These are phyloP conservation scores for Diaporthe ampelina DNA, from an alignment of 2,329 filamentous ascomycete genomes.

Conservation along the genomic window DNA sequence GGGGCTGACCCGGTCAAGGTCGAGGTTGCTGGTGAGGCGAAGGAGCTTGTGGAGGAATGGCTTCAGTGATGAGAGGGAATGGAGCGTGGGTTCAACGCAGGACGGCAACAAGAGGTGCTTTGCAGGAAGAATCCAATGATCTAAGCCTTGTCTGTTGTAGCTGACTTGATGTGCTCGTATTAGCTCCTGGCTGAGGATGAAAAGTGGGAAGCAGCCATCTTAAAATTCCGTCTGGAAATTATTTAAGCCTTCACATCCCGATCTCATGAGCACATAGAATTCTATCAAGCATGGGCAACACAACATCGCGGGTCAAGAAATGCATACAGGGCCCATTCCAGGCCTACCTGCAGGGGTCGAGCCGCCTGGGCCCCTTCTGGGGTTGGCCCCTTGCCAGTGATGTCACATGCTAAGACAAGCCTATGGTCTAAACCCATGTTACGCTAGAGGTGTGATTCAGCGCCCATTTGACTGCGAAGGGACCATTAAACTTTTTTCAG, in stretches of 20 bases:
- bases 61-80: slow-evolving; percentile 23
- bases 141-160: too few relatives aligned
- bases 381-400: slow-evolving; percentile 32
- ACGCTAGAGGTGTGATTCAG: neutral
- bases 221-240: too few relatives aligned
- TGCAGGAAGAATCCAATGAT: too few relatives aligned
- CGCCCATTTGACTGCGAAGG: neutral
- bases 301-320: neutral
- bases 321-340: too few relatives aligned
- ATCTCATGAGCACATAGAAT: too few relatives aligned
- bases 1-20: slow-evolving; percentile 17
- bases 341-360: neutral
- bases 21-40: slow-evolving; percentile 22
- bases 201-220: too few relatives aligned
- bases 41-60: slow-evolving; percentile 37
- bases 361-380: neutral
- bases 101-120: too few relatives aligned
- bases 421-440: neutral
- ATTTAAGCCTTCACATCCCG: too few relatives aligned
- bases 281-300: too few relatives aligned
- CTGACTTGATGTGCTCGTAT: too few relatives aligned
- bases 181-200: too few relatives aligned
- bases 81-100: neutral
- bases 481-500: slow-evolving; percentile 23
- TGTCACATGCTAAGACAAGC: slow-evolving; percentile 39